Evolutionary conservation across 2,329 filamentous ascomycete species (phyloP).

Genomic region (Fusarium udum): DNA sequence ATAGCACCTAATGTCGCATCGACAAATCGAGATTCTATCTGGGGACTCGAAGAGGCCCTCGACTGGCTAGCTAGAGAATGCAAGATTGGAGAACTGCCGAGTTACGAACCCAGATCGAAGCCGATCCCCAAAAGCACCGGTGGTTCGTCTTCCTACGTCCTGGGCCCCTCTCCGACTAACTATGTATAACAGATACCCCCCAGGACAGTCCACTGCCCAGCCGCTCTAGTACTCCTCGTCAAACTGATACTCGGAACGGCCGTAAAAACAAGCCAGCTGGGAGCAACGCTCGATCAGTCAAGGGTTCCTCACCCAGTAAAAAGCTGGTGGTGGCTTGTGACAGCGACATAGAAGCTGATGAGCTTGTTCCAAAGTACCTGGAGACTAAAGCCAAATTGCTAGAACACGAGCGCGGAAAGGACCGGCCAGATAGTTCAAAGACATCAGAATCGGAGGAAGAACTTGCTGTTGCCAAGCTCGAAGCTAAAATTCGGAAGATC

Average conservation of each 20-base stretch:
- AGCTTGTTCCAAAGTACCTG: conserved; percentile 79
- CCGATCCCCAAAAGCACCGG: conserved; percentile 51
- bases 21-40: conserved; percentile 72
- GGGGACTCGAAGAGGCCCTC: conserved; percentile 87
- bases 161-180: neutral
- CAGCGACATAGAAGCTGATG: conserved; percentile 78
- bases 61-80: conserved; percentile 91
- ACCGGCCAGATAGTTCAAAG: conserved; percentile 29
- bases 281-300: conserved; percentile 37
- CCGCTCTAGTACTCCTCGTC: conserved; percentile 60
- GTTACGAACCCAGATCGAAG: conserved; percentile 66
- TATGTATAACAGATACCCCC: conserved; percentile 54
- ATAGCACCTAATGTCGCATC: conserved; percentile 70
- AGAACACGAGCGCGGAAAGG: conserved; percentile 60
- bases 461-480: conserved; percentile 69
- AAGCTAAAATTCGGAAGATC: conserved; percentile 79
- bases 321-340: conserved; percentile 64
- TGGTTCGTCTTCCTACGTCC: conserved; percentile 23
- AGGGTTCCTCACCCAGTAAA: conserved; percentile 48
- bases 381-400: conserved; percentile 76
- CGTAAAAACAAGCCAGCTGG: conserved; percentile 49
- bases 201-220: conserved; percentile 61
- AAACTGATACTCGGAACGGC: conserved; percentile 41
- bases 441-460: conserved; percentile 43
- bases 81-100: conserved; percentile 72